These are phyloP conservation scores for Mallotus nudiflorus DNA, from an alignment of 345 rosid genomes.

Conservation along the genomic window DNA sequence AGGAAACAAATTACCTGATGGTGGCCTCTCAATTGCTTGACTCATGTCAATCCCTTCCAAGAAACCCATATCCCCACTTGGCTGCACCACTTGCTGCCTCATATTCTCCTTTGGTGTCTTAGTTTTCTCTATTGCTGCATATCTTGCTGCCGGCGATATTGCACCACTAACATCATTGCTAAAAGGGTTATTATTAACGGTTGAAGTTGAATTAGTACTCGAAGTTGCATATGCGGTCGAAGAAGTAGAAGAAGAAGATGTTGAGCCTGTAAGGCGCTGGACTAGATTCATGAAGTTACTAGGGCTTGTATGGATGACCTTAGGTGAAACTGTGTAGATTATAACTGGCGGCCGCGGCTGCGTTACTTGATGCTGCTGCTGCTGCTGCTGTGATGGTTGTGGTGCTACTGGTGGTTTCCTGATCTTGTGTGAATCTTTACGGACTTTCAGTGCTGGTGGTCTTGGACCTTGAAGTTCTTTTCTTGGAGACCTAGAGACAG, in stretches of 20 bases:
- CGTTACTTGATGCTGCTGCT: constrained; percentile 19
- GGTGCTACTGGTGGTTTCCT: constrained; percentile 63
- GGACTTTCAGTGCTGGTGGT: constrained; percentile 67
- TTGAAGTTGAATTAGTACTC: constrained; percentile 12
- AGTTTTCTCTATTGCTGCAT: constrained; percentile 61
- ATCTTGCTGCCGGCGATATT: constrained; percentile 78
- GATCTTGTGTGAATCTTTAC: constrained; percentile 81
- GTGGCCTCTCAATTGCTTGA: constrained; percentile 38
- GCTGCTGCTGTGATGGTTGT: constrained; percentile 11
- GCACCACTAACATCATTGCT: constrained; percentile 31
- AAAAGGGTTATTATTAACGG: constrained; percentile 19
- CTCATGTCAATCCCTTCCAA: constrained; percentile 40
- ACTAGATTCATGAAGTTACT: constrained; percentile 83
- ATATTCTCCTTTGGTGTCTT: constrained; percentile 38
- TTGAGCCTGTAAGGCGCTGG: constrained; percentile 83
- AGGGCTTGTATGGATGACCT: constrained; percentile 81
- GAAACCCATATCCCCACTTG: constrained; percentile 28
- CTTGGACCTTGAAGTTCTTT: constrained; percentile 81
- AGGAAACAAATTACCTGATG: constrained; percentile 28
- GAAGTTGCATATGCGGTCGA: constrained; percentile 15
- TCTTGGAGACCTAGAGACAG: constrained; percentile 56
- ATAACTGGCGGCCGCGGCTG: constrained; percentile 64
- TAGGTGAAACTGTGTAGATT: constrained; percentile 84
- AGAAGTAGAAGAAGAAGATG: constrained; percentile 22
- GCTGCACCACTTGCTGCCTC: neutral